Evolutionary conservation across 2,329 filamentous ascomycete genomes (phyloP), one percentile per base, ranked within the genome.

Genomic region (Penicillium aurantiogriseum): DNA sequence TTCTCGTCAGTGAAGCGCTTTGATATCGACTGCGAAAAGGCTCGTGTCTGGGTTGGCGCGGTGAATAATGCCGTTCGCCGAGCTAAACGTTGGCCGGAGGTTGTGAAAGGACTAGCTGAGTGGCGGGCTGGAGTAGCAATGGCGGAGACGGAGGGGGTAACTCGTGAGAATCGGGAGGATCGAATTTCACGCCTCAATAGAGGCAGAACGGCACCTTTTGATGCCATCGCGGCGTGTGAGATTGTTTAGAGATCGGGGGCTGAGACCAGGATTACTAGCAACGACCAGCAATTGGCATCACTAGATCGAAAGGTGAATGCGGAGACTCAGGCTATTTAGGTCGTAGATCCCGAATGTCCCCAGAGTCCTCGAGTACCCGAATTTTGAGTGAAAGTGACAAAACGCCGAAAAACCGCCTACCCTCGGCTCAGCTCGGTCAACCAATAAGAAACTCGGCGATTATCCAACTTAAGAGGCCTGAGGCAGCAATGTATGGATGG

Each of bases 1-100:
- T 85, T 79, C 27, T 74, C 71, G 57, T 79, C 76, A 51, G 78
- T 77, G 56, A 79, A 70, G 51, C 69, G 69, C 43, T 74, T 72
- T 49, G 67, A 70, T 40, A 73, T 56, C 47, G 78, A 77, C 43
- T 75, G 71, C 29, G 80, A 81, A 65, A 83, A 80, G 1, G 73
- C 62, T 52, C 79, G 74, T 60, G 67, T 70, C 59, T 78, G 77
- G 25, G 56, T 60, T 10, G 50, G 60, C 17, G 57, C 56, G 13
- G 60, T 48, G 50, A 69, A 67, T n/a, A 67, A 51, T 9, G 64
- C 56, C 9, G 64, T 52, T 27, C 61, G 69, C 31, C 59, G 66
- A 47, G 62, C 33, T 10, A 65, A 39, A 10, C 63, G 59, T 45
- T 60, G 59, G 21, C 63, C 57, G 35, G 65, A 52, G 21, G 60